Evolutionary conservation across 441 rosid species (phyloP), one percentile per base, ranked within the genome.

Genomic region (Melastoma candidum): DNA sequence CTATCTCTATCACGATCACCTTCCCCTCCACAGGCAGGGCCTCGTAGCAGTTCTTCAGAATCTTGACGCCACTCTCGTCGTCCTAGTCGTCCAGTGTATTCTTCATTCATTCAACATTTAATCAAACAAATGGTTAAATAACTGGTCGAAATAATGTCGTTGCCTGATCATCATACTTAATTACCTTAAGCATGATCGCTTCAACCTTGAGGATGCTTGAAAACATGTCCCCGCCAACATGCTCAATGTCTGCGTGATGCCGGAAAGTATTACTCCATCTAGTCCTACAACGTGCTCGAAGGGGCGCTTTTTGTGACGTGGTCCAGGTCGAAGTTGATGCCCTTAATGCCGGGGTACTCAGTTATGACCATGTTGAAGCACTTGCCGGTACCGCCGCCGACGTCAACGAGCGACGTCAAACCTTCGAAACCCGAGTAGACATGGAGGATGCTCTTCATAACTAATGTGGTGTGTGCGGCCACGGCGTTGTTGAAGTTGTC

Each of bases 21-120:
- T 78, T 78, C 44, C 79, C 79, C 0, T 14, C 7, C 12, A 52
- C 65, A 1, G 73, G 74, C 25, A 74, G 44, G 5, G 76, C 69
- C 24, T 60, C 56, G 52, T 63, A 66, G 48, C 84, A 72, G 13
- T 74, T 81, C 54, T 69, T 74, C 41, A 78, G 48, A 32, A 76
- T 27, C 62, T 69, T 81, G 48, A 66, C 46, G 51, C 75, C 65
- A 9, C 56, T 63, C 26, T 76, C 79, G 26, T 77, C 75, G 7
- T 43, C 58, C 88, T 72, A 79, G 12, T 79, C 71, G 22, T 78
- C 78, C 24, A 52, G 48, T 64, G 72, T 36, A 64, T 58, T 47
- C 75, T 66, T 69, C 26, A 17, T 25, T 3, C 14, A 47, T 12
- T 9, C 12, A 5, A 1, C 41, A 44, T 22, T 9, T 36, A 41